Conservation (phyloP, 495 filamentous ascomycete species). For the Neurospora intermedia region DNA sequence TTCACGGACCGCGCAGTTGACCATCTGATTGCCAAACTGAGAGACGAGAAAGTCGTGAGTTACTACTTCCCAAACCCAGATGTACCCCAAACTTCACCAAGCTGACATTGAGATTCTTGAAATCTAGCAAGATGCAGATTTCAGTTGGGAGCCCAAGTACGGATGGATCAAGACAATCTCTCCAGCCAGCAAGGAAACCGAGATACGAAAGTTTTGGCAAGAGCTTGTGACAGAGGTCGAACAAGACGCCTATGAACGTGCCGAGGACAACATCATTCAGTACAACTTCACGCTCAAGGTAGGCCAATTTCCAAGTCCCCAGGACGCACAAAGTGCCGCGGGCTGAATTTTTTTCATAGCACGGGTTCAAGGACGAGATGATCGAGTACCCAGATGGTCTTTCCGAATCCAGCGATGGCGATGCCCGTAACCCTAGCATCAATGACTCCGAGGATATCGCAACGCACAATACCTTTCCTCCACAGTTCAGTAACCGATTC, state of each 20-base stretch:
- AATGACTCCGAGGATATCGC: not conserved
- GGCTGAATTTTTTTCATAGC: not conserved
- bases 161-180: slow-evolving; percentile 25
- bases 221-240: slow-evolving; percentile 7
- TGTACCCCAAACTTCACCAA: not conserved
- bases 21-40: not conserved
- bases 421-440: not conserved
- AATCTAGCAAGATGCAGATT: slow-evolving; percentile 13
- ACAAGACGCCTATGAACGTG: slow-evolving; percentile 9
- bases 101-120: not conserved
- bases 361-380: not conserved
- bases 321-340: not conserved
- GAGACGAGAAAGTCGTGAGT: not conserved
- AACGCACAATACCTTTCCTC: not conserved
- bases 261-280: slow-evolving; percentile 14
- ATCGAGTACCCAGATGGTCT: not conserved
- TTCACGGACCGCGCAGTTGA: not conserved
- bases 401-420: not conserved
- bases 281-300: slow-evolving; percentile 13
- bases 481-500: not conserved
- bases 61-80: not conserved
- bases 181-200: slow-evolving; percentile 8
- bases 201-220: slow-evolving; percentile 12
- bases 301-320: not conserved
- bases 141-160: slow-evolving; percentile 17